Percentiles rank a stretch among this genome's conserved stretches.
phyloP scores from a whole-genome alignment of 169 alveolate species.

The Cryptosporidium bovis region DNA sequence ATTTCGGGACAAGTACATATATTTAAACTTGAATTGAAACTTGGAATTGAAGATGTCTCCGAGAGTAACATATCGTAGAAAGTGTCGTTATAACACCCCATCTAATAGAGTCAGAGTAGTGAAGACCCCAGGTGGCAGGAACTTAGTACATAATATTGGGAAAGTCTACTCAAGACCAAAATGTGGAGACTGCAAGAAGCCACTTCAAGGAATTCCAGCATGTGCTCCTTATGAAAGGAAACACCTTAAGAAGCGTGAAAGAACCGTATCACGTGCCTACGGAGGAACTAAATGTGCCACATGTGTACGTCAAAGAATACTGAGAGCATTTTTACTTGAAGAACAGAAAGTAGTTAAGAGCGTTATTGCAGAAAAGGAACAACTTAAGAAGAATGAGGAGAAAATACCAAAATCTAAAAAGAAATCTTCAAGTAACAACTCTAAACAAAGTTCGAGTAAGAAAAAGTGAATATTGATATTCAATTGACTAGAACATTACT shows the following conservation, averaged over 20 bases:
- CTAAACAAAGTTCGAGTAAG: conserved; percentile 11
- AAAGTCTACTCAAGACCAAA: conserved; percentile 82
- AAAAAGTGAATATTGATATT: conserved; percentile 14
- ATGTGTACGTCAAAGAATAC: conserved; percentile 84
- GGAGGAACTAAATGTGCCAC: conserved; percentile 81
- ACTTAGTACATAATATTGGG: conserved; percentile 80
- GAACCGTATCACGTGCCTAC: conserved; percentile 86
- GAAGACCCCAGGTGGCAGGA: conserved; percentile 90
- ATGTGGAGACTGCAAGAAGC: conserved; percentile 84
- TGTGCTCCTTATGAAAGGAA: conserved; percentile 81
- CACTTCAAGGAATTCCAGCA: conserved; percentile 84
- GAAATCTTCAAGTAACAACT: conserved; percentile 50
- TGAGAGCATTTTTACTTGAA: conserved; percentile 91
- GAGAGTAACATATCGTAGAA: conserved; percentile 89
- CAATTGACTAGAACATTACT: too few relatives aligned
- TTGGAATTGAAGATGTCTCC: conserved; percentile 82
- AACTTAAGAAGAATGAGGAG: conserved; percentile 80
- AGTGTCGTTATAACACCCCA: conserved; percentile 87
- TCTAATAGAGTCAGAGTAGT: conserved; percentile 88
- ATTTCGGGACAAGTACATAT: neutral
- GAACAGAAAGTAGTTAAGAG: conserved; percentile 90
- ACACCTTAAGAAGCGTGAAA: conserved; percentile 75
- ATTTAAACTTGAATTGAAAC: neutral
- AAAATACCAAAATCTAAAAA: conserved; percentile 76
- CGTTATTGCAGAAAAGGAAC: conserved; percentile 82